A percentile compares a stretch with the other conserved stretches of the same genome.
These are phyloP conservation scores for Microbotryomycetes sp. DNA, from an alignment of 1,284 basidiomycete genomes.

Conservation along the genomic window DNA sequence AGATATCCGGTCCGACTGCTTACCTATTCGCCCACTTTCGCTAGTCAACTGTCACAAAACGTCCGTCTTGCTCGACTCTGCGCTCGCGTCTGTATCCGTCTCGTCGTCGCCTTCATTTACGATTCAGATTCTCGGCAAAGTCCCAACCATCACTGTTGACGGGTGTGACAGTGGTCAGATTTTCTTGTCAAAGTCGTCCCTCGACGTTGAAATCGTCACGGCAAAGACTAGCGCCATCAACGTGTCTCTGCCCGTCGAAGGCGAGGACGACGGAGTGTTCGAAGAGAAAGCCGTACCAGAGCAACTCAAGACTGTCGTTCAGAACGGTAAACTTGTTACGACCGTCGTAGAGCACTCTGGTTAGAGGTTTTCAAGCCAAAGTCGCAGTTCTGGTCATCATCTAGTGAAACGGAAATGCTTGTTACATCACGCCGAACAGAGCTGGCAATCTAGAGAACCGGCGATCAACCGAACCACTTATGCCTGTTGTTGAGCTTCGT, in stretches of 20 bases:
- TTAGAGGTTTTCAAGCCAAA: slow-evolving; percentile 42
- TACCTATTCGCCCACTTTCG: neutral
- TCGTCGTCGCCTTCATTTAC: slow-evolving; percentile 89
- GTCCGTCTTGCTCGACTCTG: slow-evolving; percentile 78
- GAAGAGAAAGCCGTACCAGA: slow-evolving; percentile 88
- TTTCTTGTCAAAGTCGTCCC: slow-evolving; percentile 77
- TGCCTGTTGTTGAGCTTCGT: neutral
- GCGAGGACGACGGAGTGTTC: slow-evolving; percentile 85
- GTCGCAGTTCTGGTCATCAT: too few relatives aligned
- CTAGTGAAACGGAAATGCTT: too few relatives aligned
- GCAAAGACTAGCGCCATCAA: slow-evolving; percentile 94
- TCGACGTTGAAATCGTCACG: slow-evolving; percentile 80
- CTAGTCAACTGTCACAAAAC: slow-evolving; percentile 88
- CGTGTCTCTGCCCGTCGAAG: slow-evolving; percentile 76
- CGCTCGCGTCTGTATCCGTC: slow-evolving; percentile 79
- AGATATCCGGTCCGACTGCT: neutral
- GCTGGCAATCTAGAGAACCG: too few relatives aligned
- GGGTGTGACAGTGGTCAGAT: slow-evolving; percentile 92
- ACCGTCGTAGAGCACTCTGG: slow-evolving; percentile 82
- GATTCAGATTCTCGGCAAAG: slow-evolving; percentile 80
- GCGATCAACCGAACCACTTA: too few relatives aligned
- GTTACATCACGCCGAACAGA: too few relatives aligned
- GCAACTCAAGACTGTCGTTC: slow-evolving; percentile 82
- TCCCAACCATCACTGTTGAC: slow-evolving; percentile 89
- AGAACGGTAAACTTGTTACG: slow-evolving; percentile 78